A percentile compares a stretch with the other conserved stretches of the same genome.
Conservation (phyloP, 345 rosid genomes). For the Eutrema japonicum region DNA sequence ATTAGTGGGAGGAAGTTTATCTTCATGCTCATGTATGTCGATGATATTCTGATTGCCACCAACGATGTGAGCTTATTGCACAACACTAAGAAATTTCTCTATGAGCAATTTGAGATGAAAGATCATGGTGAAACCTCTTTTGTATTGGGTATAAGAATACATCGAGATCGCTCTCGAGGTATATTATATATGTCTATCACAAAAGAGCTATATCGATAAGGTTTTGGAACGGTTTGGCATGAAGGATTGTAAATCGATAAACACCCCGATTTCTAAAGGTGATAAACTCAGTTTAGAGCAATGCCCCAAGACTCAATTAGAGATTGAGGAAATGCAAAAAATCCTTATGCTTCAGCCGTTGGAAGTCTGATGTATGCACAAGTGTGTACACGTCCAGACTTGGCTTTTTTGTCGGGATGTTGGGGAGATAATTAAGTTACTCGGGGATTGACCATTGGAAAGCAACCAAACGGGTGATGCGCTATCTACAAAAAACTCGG, state of each 20-base stretch:
- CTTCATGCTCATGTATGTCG: not conserved
- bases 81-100: no score
- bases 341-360: not conserved
- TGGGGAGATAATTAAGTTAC: constrained; percentile 1
- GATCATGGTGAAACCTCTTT: not conserved
- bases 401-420: not conserved
- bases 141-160: not conserved
- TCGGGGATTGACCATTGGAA: not conserved
- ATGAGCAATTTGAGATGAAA: no score
- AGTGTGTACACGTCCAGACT: not conserved
- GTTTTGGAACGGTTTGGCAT: not conserved
- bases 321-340: not conserved
- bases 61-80: no score
- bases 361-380: not conserved
- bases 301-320: not conserved
- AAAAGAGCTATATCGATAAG: not conserved
- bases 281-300: not conserved
- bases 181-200: not conserved
- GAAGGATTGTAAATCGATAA: not conserved
- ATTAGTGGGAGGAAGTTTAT: not conserved
- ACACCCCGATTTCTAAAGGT: constrained; percentile 2
- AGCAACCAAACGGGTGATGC: not conserved
- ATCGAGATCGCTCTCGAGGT: not conserved
- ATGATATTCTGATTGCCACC: no score
- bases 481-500: not conserved